Base-by-base conservation (phyloP, 1,284 basidiomycete genomes). In the Mycena sp. region DNA sequence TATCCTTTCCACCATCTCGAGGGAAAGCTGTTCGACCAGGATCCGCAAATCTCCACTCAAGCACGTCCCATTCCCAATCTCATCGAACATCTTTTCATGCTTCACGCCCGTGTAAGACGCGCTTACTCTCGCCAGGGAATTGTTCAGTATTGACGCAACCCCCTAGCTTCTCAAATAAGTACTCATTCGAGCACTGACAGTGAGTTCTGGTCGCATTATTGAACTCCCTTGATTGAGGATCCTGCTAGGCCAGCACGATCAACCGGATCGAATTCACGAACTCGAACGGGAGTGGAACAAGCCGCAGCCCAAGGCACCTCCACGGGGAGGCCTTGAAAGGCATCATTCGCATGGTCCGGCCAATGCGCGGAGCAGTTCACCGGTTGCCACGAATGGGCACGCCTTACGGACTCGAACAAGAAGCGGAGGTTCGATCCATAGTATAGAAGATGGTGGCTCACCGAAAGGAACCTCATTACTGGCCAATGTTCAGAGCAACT, bases 211-310 rank as follows among this genome's bases (percentile, higher is more conserved):
- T 7, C 25, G 28, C 19, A 19, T 28, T n/a, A n/a, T n/a, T n/a
- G n/a, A 35, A 14, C 16, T 2, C 4, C 23, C 10, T 23, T 43
- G 29, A 25, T 29, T 32, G 23, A 3, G 0, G n/a, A 19, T 43
- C 7, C 29, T 51, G 44, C 9, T 11, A 65, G 64, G 32, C 21
- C 50, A 51, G 4, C 60, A 62, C 32, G 60, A 59, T 37, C 38
- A 38, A 30, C 57, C 58, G 23, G 71, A 71, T 26, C 69, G 52
- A 25, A 62, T 67, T 21, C 73, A 73, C 38, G 75, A 76, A 50
- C 76, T 71, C 35, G 80, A 81, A 64, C 74, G 71, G 46, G 76
- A 78, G 52, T 76, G 80, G 87, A 88, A 88, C 67, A 85, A 80
- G 63, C 81, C 80, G 11, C 77, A 78, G 48, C 59, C 69, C 29